Evolutionary conservation across 768 basidiomycete genomes (phyloP).

Genomic region (Imleria badia): DNA sequence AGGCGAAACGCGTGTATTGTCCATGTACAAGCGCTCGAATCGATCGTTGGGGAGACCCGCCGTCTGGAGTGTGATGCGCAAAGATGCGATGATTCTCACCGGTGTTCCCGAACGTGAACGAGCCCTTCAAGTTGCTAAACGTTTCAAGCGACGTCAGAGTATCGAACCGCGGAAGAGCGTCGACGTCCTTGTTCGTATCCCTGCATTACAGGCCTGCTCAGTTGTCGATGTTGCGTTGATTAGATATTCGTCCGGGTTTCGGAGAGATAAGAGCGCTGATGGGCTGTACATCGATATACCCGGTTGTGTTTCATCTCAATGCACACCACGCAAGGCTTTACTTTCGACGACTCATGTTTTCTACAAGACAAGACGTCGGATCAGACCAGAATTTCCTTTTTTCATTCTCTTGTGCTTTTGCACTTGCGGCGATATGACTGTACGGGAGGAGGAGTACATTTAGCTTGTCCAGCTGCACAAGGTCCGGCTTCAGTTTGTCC

Average conservation of each 20-base stretch:
- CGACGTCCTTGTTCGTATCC: not conserved
- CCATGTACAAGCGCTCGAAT: not conserved
- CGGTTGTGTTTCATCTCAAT: constrained; percentile 5
- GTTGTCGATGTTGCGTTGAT: not conserved
- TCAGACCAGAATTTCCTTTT: not conserved
- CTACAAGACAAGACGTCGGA: not conserved
- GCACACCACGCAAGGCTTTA: not conserved
- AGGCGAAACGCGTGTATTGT: not conserved
- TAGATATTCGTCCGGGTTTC: not conserved
- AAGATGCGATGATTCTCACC: not conserved
- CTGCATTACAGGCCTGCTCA: too few species aligned
- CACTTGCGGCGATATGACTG: not conserved
- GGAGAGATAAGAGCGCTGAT: not conserved
- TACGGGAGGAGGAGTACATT: not conserved
- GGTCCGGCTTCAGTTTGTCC: not conserved
- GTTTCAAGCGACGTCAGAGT: not conserved
- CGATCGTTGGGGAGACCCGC: not conserved
- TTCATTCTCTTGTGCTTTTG: not conserved
- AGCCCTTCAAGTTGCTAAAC: too few species aligned
- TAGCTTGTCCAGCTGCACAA: not conserved
- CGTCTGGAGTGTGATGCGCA: not conserved
- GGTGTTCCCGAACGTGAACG: not conserved
- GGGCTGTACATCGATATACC: not conserved
- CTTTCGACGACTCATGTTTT: not conserved
- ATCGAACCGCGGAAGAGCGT: not conserved